Conservation (phyloP, 441 rosid genomes). For the Euphorbia neoarborescens region DNA sequence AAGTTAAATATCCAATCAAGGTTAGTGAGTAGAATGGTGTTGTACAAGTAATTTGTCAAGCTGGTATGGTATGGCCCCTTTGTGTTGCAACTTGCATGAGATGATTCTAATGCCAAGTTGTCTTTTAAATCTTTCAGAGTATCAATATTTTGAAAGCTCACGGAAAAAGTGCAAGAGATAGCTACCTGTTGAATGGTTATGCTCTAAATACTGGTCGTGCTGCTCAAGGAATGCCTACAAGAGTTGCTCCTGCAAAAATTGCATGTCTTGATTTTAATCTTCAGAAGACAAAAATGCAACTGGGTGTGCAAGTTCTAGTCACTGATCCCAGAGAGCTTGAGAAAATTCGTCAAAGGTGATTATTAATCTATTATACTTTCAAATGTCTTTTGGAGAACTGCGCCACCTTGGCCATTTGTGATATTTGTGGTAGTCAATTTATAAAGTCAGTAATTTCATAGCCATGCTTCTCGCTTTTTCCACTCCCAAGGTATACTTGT, state of each 20-base stretch:
- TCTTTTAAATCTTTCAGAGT: constrained; percentile 41
- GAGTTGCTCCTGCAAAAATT: constrained; percentile 81
- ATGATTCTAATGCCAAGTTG: constrained; percentile 14
- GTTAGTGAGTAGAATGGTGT: constrained; percentile 28
- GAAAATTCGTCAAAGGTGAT: constrained; percentile 84
- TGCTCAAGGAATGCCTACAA: constrained; percentile 95
- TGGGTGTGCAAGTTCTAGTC: constrained; percentile 92
- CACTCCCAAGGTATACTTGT: not conserved
- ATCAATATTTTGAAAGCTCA: constrained; percentile 91
- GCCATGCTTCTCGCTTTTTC: not conserved
- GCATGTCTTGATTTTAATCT: constrained; percentile 97
- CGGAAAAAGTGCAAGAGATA: constrained; percentile 86
- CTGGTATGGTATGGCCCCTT: constrained; percentile 2
- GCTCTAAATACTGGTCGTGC: constrained; percentile 92
- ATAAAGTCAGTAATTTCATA: not conserved
- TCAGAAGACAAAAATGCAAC: constrained; percentile 93
- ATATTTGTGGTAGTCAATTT: not conserved
- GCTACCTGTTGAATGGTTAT: constrained; percentile 85
- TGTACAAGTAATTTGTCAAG: not conserved
- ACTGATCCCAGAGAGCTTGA: constrained; percentile 97
- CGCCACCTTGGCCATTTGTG: not conserved
- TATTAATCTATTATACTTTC: not conserved
- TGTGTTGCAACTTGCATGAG: constrained; percentile 6
- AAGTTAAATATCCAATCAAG: constrained; percentile 94
- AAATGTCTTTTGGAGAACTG: not conserved